A percentile compares a stretch with the other conserved stretches of the same genome.
Evolutionary conservation across 257 asterid genomes (phyloP).

Genomic region (Avicennia marina): DNA sequence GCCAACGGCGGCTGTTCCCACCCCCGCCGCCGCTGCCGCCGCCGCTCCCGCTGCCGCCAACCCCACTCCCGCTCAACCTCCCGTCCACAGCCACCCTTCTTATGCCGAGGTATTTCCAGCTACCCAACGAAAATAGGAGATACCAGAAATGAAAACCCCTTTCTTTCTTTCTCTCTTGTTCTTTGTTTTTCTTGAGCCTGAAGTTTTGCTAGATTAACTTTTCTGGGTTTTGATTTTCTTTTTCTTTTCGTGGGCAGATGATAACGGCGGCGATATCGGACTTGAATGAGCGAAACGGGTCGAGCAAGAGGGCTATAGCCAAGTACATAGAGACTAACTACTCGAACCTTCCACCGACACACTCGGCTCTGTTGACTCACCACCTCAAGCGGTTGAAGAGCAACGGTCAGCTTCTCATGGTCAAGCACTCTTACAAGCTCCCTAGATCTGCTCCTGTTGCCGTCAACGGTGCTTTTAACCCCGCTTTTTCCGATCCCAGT

Average conservation of each 20-base stretch:
- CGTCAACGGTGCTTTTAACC: constrained; percentile 22
- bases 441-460: constrained; percentile 39
- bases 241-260: constrained; percentile 41
- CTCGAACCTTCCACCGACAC: constrained; percentile 43
- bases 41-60: constrained; percentile 9
- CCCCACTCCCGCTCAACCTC: constrained; percentile 13
- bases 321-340: constrained; percentile 55
- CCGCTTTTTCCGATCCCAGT: constrained; percentile 18
- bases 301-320: constrained; percentile 63
- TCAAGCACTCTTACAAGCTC: constrained; percentile 65
- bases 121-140: not conserved
- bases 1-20: constrained; percentile 16
- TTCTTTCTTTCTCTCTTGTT: not conserved
- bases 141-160: not conserved
- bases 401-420: constrained; percentile 49
- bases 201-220: too few relatives aligned
- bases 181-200: not conserved
- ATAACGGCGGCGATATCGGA: constrained; percentile 57
- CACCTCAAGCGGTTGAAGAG: constrained; percentile 51
- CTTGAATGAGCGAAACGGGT: constrained; percentile 62
- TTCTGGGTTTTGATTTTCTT: not conserved
- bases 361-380: constrained; percentile 45
- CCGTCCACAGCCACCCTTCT: constrained; percentile 41
- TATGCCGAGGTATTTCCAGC: constrained; percentile 42
- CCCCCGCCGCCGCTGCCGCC: constrained; percentile 6